A percentile compares a stretch with the other conserved stretches of the same genome.
These are phyloP conservation scores for Brassica carinata DNA, from an alignment of 345 rosid genomes.

Conservation along the genomic window DNA sequence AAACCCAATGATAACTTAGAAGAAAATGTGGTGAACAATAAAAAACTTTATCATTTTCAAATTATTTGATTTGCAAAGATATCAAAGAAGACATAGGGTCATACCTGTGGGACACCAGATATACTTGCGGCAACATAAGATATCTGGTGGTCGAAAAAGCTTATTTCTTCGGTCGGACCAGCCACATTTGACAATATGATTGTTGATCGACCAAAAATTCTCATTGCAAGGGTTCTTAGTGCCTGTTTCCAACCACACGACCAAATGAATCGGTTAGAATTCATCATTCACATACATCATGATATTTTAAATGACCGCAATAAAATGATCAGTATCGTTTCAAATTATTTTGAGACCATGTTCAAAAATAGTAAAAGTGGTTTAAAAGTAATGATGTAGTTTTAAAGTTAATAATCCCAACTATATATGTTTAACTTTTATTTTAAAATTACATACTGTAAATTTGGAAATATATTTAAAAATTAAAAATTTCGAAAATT, in stretches of 20 bases:
- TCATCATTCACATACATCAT: not conserved
- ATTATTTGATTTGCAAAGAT: not conserved
- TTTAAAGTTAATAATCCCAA: no score
- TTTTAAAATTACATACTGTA: no score
- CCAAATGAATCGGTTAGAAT: not conserved
- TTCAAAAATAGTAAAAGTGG: no score
- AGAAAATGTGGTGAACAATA: not conserved
- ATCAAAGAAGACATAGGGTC: conserved; percentile 4
- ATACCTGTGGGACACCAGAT: conserved; percentile 59
- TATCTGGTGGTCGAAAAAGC: conserved; percentile 47
- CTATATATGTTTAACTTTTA: no score
- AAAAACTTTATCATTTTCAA: not conserved
- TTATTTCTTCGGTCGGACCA: conserved; percentile 60
- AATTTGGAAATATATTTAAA: no score
- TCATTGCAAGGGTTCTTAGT: conserved; percentile 47
- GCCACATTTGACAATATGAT: conserved; percentile 50
- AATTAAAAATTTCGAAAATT: no score
- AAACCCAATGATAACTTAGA: not conserved
- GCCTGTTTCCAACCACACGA: conserved; percentile 29
- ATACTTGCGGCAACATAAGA: conserved; percentile 51
- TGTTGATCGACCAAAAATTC: conserved; percentile 47
- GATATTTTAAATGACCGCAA: not conserved
- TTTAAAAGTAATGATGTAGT: no score
- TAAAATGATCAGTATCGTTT: no score
- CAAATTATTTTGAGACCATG: no score